Conservation (phyloP, 83 land plant species). For the Picea abies region DNA sequence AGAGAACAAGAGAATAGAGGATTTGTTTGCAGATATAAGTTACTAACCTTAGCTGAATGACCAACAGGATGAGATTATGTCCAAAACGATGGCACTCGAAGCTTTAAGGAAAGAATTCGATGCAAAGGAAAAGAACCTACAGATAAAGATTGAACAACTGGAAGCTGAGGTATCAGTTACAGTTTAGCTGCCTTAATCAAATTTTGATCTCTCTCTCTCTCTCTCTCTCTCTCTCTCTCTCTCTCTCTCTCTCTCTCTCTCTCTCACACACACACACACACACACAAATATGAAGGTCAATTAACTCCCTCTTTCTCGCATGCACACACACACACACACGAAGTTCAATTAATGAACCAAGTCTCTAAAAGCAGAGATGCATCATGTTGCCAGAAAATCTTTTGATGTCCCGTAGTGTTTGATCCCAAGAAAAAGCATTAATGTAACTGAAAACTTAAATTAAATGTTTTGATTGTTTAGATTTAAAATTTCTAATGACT, state of each 20-base stretch:
- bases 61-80: conserved; percentile 50
- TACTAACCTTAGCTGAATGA: background rate
- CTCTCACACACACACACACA: too few species aligned
- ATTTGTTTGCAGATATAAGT: background rate
- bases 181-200: background rate
- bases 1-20: background rate
- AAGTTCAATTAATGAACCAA: background rate
- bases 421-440: background rate
- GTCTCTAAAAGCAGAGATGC: background rate
- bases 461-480: background rate
- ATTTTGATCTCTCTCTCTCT: background rate
- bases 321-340: too few species aligned
- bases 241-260: too few species aligned
- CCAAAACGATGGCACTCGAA: conserved; percentile 45
- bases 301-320: too few species aligned
- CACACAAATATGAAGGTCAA: too few species aligned
- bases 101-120: conserved; percentile 25
- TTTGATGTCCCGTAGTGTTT: background rate
- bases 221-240: too few species aligned
- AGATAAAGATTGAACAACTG: conserved; percentile 39
- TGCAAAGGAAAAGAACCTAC: conserved; percentile 56
- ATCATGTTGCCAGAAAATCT: background rate
- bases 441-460: background rate
- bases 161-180: conserved; percentile 19
- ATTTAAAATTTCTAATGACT: background rate